Conservation (phyloP, 2,329 filamentous ascomycete species). For the Talaromyces sp. region DNA sequence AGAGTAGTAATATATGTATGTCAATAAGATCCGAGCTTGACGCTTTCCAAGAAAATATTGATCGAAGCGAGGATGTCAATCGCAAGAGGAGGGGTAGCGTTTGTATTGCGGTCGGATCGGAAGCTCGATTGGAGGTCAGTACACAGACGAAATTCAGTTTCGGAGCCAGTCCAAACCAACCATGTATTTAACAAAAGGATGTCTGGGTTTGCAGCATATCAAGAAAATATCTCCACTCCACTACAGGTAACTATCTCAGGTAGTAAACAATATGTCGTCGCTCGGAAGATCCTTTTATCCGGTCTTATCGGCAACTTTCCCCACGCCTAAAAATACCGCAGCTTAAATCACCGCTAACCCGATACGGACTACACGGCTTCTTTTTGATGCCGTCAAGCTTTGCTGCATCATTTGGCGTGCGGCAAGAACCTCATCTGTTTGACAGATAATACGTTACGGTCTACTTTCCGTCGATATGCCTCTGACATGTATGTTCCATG, state of each 20-base stretch:
- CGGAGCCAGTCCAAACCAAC: not conserved
- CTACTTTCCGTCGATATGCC: conserved; percentile 31
- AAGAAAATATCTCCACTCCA: not conserved
- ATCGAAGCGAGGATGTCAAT: conserved; percentile 21
- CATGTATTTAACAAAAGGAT: not conserved
- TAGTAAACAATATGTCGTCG: conserved; percentile 10
- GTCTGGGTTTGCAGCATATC: not conserved
- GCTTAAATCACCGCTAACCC: conserved; percentile 2
- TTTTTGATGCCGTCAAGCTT: conserved; percentile 3
- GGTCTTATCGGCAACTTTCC: conserved; percentile 10
- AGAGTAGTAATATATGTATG: not conserved
- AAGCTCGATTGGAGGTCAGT: not conserved
- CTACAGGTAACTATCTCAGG: not conserved
- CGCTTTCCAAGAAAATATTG: not conserved
- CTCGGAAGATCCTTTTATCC: conserved; percentile 7
- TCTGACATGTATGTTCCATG: conserved; percentile 35
- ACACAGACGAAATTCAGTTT: not conserved
- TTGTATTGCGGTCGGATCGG: conserved; percentile 7
- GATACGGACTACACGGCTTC: not conserved
- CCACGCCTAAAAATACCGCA: conserved; percentile 7
- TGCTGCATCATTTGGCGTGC: not conserved
- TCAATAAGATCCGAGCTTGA: not conserved
- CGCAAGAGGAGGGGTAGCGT: conserved; percentile 13
- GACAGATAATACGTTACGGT: not conserved
- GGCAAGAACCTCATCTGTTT: not conserved